A percentile compares a stretch with the other conserved stretches of the same genome.
phyloP scores from a whole-genome alignment of 2,329 filamentous ascomycete genomes.

The Chalaropsis thielavioides region DNA sequence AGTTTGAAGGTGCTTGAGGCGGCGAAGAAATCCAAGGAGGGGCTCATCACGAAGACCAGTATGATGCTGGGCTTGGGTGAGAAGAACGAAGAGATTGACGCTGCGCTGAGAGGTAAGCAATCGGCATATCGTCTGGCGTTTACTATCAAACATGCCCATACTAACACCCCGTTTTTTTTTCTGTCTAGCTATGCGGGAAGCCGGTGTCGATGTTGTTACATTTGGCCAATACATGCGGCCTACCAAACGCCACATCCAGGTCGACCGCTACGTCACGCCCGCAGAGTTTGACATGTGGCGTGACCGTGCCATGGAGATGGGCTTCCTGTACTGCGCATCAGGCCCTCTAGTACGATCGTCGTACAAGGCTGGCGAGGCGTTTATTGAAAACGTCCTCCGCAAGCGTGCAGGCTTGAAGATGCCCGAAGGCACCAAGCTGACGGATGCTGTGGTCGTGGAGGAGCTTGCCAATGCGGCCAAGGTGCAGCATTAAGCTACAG shows the following conservation, averaged over 20 bases:
- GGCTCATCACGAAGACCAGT: conserved; percentile 94
- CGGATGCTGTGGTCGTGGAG: conserved; percentile 29
- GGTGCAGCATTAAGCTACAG: not conserved
- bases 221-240: conserved; percentile 99
- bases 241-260: conserved; percentile 93
- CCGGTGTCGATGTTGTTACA: conserved; percentile 83
- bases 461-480: conserved; percentile 20
- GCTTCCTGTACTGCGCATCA: conserved; percentile 91
- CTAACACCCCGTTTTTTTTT: not conserved
- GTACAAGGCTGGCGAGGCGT: conserved; percentile 96
- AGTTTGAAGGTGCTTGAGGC: conserved; percentile 65
- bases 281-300: conserved; percentile 86
- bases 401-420: conserved; percentile 42
- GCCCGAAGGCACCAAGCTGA: conserved; percentile 24
- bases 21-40: conserved; percentile 57
- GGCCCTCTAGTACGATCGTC: conserved; percentile 86
- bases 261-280: conserved; percentile 87
- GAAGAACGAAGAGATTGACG: conserved; percentile 71
- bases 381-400: conserved; percentile 94
- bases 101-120: conserved; percentile 51
- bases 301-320: conserved; percentile 78
- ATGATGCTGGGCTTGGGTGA: conserved; percentile 94
- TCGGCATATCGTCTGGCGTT: not conserved
- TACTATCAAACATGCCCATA: not conserved
- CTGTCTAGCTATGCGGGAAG: conserved; percentile 55